Evolutionary conservation across 148 eudicot genomes (phyloP).

Genomic region (Tetragonia tetragonoides): DNA sequence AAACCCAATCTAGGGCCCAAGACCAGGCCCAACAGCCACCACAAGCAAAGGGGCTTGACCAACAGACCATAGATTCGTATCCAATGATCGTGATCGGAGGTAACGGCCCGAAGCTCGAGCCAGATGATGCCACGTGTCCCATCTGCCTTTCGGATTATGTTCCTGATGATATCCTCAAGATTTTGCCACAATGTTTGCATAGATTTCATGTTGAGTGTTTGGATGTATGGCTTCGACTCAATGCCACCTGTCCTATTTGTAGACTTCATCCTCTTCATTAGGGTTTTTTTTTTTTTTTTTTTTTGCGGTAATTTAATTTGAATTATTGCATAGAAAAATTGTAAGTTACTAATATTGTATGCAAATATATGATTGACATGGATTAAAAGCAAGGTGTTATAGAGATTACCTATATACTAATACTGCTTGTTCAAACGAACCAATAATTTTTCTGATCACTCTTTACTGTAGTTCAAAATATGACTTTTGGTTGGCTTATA

Average conservation of each 20-base stretch:
- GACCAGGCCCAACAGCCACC: neutral
- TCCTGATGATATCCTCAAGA: conserved; percentile 11
- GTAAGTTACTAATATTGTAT: no score
- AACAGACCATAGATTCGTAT: conserved; percentile 24
- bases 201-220: conserved; percentile 28
- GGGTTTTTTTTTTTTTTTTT: no score
- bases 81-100: conserved; percentile 25
- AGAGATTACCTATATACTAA: no score
- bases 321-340: no score
- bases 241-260: conserved; percentile 27
- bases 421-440: no score
- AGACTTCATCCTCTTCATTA: conserved; percentile 10
- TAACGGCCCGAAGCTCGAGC: neutral
- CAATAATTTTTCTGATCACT: no score
- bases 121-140: conserved; percentile 27
- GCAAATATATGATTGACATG: no score
- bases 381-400: no score
- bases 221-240: conserved; percentile 17
- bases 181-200: conserved; percentile 32
- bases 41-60: conserved; percentile 20
- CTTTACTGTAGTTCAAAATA: no score
- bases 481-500: no score
- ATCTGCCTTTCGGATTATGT: conserved; percentile 28
- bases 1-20: neutral
- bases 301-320: no score